Base-by-base conservation (phyloP, 306 rosid genomes). In the Biancaea sappan region DNA sequence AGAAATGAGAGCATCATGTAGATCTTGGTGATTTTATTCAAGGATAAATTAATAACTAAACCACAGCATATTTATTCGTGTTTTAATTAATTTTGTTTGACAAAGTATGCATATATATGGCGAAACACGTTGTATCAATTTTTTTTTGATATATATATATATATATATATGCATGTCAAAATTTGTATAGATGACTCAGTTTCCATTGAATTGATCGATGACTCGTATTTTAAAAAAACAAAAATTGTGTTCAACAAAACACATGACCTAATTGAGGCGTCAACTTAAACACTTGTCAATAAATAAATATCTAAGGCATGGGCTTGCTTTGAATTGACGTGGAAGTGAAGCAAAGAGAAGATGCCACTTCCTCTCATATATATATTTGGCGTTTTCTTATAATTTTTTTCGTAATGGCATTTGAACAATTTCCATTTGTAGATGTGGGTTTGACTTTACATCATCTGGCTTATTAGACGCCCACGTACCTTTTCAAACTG, bases 391-490 rank as follows among this genome's bases (percentile, higher is more conserved):
- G 43, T 69, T 68, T 64, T 13, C 37, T 28, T 63, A n/a, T 69
- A 50, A 24, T 65, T 6, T 63, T 60, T 14, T 16, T 16, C 12
- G 74, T 14, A 31, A 22, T 64, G 83, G 31, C 76, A 51, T 85
- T 79, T 79, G 75, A 79, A 78, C 74, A 69, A 60, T 72, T 72
- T 85, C 57, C 86, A 72, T 81, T 67, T 31, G 44, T 59, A 69
- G 60, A 37, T 48, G 18, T 35, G 24, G 65, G 22, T 51, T 83
- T 81, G 86, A 86, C 84, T 68, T 32, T 40, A 53, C 71, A 22
- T 44, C 40, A n/a, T 73, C 14, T 65, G 31, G 35, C 29, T 26
- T 54, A 12, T 15, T 53, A 19, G 67, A 76, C 21, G 71, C 52
- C 46, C 72, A 72, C n/a, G n/a, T n/a, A n/a, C 31, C n/a, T 71